These are phyloP conservation scores for Phytophthora fragariaefolia DNA, from an alignment of 352 stramenopile genomes.

Conservation along the genomic window DNA sequence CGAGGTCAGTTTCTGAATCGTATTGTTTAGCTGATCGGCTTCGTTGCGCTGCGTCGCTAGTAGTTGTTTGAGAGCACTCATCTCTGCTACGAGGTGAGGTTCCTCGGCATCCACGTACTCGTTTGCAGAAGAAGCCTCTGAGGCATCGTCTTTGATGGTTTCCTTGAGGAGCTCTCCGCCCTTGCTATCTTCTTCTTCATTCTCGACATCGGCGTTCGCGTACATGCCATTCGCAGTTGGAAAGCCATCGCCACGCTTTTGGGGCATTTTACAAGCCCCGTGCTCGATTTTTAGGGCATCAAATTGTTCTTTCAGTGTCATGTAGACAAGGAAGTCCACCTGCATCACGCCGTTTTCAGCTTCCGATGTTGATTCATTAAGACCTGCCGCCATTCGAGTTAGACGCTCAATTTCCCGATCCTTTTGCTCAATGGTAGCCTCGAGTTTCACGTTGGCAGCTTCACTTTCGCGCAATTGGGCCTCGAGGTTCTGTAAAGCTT, in stretches of 20 bases:
- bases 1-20: slow-evolving; percentile 26
- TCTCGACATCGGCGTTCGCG: slow-evolving; percentile 32
- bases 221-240: slow-evolving; percentile 13
- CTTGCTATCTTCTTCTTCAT: slow-evolving; percentile 31
- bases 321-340: slow-evolving; percentile 62
- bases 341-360: slow-evolving; percentile 49
- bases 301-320: slow-evolving; percentile 59
- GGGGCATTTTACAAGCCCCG: slow-evolving; percentile 27
- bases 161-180: slow-evolving; percentile 10
- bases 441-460: slow-evolving; percentile 59
- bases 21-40: slow-evolving; percentile 25
- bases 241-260: slow-evolving; percentile 12
- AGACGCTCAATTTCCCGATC: slow-evolving; percentile 56
- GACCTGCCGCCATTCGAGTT: slow-evolving; percentile 42
- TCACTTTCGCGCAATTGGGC: slow-evolving; percentile 61
- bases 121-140: slow-evolving; percentile 59
- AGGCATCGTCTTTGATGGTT: slow-evolving; percentile 37
- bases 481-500: slow-evolving; percentile 57
- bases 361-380: slow-evolving; percentile 33
- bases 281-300: slow-evolving; percentile 56
- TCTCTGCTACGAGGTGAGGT: slow-evolving; percentile 56
- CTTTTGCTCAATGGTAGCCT: slow-evolving; percentile 56
- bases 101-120: slow-evolving; percentile 70
- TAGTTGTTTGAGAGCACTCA: slow-evolving; percentile 54
- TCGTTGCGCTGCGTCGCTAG: slow-evolving; percentile 28